Percentiles rank a stretch among this genome's conserved stretches.
Evolutionary conservation across 2,329 filamentous ascomycete genomes (phyloP).

Genomic region (Gnomoniopsis smithogilvyi): DNA sequence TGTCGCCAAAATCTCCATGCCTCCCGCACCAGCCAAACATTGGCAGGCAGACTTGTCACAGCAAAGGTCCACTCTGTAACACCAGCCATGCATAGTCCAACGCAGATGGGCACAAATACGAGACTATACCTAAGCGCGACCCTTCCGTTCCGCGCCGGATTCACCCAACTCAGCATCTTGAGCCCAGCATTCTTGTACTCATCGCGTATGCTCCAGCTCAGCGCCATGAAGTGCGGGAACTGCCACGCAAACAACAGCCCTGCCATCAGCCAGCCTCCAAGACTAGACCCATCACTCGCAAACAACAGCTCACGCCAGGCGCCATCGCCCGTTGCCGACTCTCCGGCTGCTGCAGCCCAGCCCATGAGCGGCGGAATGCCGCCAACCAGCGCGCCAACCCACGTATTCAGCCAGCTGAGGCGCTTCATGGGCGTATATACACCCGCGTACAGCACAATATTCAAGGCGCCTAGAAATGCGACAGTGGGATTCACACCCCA

Average conservation of each 20-base stretch:
- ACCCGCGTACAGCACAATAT: slow-evolving; percentile 87
- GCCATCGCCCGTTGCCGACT: slow-evolving; percentile 73
- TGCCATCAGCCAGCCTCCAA: slow-evolving; percentile 87
- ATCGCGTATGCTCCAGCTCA: slow-evolving; percentile 83
- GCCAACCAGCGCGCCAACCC: slow-evolving; percentile 89
- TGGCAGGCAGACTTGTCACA: slow-evolving; percentile 75
- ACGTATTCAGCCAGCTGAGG: slow-evolving; percentile 83
- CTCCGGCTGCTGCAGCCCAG: slow-evolving; percentile 91
- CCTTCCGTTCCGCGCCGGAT: slow-evolving; percentile 78
- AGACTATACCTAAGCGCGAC: slow-evolving; percentile 87
- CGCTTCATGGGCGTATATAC: slow-evolving; percentile 92
- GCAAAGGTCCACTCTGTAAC: slow-evolving; percentile 87
- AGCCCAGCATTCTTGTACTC: slow-evolving; percentile 76
- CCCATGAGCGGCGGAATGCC: slow-evolving; percentile 96
- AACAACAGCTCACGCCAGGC: slow-evolving; percentile 78
- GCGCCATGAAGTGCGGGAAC: slow-evolving; percentile 95
- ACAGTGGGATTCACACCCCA: slow-evolving; percentile 93
- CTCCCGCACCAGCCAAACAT: slow-evolving; percentile 79
- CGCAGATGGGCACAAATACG: slow-evolving; percentile 81
- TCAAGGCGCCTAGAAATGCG: slow-evolving; percentile 76
- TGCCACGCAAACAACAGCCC: slow-evolving; percentile 90
- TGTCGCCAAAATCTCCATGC: slow-evolving; percentile 78
- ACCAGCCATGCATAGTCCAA: slow-evolving; percentile 72
- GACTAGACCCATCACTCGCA: slow-evolving; percentile 54
- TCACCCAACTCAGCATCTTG: slow-evolving; percentile 79